Conservation (phyloP, 1,139 yeast genomes). For the Hansenula lynferdii region DNA sequence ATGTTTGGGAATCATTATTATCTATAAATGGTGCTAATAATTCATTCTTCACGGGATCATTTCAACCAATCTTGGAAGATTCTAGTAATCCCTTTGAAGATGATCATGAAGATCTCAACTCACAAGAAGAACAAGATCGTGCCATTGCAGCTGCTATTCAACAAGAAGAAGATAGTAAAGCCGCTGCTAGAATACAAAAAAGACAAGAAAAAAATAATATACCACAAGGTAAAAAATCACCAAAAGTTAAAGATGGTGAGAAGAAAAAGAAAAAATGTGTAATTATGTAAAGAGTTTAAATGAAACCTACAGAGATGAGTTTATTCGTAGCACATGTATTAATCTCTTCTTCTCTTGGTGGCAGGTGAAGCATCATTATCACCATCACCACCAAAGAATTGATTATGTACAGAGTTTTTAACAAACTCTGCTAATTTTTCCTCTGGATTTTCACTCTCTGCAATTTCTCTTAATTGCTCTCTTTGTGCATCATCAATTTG, state of each 20-base stretch:
- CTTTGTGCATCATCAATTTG: conserved; percentile 53
- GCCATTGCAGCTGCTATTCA: conserved; percentile 50
- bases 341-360: conserved; percentile 23
- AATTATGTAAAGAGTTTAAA: conserved; percentile 11
- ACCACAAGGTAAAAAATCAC: background rate
- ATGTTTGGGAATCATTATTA: conserved; percentile 75
- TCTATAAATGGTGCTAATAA: conserved; percentile 66
- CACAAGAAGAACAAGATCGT: conserved; percentile 25
- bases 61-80: conserved; percentile 34
- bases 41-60: conserved; percentile 58
- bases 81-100: conserved; percentile 15
- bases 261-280: conserved; percentile 19
- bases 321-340: conserved; percentile 2
- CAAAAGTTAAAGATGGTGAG: conserved; percentile 6
- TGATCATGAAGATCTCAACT: conserved; percentile 19
- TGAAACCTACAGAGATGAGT: no score
- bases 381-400: conserved; percentile 22
- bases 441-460: conserved; percentile 74
- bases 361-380: conserved; percentile 12
- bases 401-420: conserved; percentile 56
- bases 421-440: conserved; percentile 70
- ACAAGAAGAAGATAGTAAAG: conserved; percentile 52
- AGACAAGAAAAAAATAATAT: conserved; percentile 5
- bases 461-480: conserved; percentile 59
- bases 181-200: conserved; percentile 46